These are phyloP conservation scores for Physcomitrellopsis africana DNA, from an alignment of 225 moss, liverwort and hornwort species.

Conservation along the genomic window DNA sequence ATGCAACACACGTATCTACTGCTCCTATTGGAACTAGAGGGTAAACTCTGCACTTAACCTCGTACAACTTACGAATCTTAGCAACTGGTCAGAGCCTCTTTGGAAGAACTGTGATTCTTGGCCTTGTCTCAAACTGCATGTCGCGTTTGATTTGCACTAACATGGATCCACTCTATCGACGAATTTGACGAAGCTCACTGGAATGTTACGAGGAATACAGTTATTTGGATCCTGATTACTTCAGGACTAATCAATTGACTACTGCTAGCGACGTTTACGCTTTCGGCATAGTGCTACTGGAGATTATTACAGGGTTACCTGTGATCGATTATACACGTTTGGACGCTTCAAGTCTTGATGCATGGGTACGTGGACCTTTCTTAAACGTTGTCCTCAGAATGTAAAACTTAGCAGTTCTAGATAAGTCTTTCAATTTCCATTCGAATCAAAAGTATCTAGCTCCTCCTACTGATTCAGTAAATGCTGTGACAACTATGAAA, in stretches of 20 bases:
- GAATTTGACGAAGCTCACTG: not conserved
- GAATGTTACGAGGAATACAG: not conserved
- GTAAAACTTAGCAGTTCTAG: not conserved
- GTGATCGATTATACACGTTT: constrained; percentile 27
- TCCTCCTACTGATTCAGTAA: not conserved
- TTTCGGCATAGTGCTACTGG: constrained; percentile 17
- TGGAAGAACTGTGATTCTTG: no score
- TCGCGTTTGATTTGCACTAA: no score
- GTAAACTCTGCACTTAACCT: not conserved
- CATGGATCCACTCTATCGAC: no score
- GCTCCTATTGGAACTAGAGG: constrained; percentile 1
- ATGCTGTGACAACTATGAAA: not conserved
- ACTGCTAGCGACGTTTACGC: constrained; percentile 23
- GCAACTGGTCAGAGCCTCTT: not conserved
- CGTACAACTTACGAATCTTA: not conserved
- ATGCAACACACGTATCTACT: not conserved
- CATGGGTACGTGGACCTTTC: constrained; percentile 3
- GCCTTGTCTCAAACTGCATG: no score
- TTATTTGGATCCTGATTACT: constrained; percentile 29
- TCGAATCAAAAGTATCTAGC: not conserved
- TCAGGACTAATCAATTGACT: constrained; percentile 24
- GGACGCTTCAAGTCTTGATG: constrained; percentile 8
- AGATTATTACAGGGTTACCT: constrained; percentile 16
- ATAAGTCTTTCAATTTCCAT: not conserved
- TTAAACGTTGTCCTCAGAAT: not conserved